These are phyloP conservation scores for Cynanchum wilfordii DNA, from an alignment of 257 asterid species.

Conservation along the genomic window DNA sequence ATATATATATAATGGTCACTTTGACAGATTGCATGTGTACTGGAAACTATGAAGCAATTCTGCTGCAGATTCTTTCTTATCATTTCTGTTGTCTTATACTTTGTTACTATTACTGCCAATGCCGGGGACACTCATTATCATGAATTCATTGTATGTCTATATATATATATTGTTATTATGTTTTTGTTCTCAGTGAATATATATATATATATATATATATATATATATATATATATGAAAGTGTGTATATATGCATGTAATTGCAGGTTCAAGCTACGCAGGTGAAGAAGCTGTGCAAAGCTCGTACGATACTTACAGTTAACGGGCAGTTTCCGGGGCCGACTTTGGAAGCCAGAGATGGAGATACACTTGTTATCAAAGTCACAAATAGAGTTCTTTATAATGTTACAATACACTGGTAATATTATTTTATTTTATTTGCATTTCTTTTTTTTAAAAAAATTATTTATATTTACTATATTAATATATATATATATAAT, in stretches of 20 bases:
- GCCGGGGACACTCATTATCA: constrained; percentile 20
- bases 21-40: background rate
- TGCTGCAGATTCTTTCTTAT: constrained; percentile 2
- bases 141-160: constrained; percentile 21
- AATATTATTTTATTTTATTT: background rate
- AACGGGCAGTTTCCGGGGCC: constrained; percentile 83
- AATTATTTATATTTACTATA: no score
- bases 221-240: no score
- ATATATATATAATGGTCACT: background rate
- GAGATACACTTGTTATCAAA: constrained; percentile 44
- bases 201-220: background rate
- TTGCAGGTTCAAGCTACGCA: constrained; percentile 46
- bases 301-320: constrained; percentile 44
- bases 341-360: constrained; percentile 43
- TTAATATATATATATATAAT: no score
- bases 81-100: background rate
- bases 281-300: constrained; percentile 52
- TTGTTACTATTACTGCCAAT: background rate
- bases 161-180: background rate
- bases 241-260: background rate
- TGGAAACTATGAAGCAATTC: background rate
- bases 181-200: constrained; percentile 3
- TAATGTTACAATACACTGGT: constrained; percentile 65
- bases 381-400: constrained; percentile 52
- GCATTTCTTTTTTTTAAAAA: background rate